A percentile compares a stretch with the other conserved stretches of the same genome.
phyloP scores from a whole-genome alignment of 768 basidiomycete species.

The Rhizopogon salebrosus region DNA sequence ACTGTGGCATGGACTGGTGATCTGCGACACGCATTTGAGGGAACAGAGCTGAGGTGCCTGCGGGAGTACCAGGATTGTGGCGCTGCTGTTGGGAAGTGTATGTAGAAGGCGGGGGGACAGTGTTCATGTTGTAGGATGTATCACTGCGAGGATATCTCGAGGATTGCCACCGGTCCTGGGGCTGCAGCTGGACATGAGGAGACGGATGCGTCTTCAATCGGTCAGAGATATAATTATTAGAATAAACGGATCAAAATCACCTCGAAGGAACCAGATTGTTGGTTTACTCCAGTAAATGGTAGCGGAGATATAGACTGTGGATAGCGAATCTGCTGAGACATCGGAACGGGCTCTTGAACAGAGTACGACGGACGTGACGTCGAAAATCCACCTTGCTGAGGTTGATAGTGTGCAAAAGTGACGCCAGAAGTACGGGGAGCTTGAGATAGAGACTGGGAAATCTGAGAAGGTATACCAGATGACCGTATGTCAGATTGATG shows the following conservation, averaged over 20 bases:
- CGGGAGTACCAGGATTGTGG: constrained; percentile 19
- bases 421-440: constrained; percentile 19
- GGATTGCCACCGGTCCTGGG: constrained; percentile 9
- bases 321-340: constrained; percentile 14
- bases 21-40: constrained; percentile 22
- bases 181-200: constrained; percentile 17
- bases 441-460: constrained; percentile 14
- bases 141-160: constrained; percentile 21
- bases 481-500: constrained; percentile 14
- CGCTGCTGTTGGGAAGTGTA: constrained; percentile 19
- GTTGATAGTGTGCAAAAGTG: constrained; percentile 34
- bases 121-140: constrained; percentile 15
- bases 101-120: constrained; percentile 5
- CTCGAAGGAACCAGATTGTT: constrained; percentile 22
- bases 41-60: constrained; percentile 8
- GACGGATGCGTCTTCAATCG: constrained; percentile 10
- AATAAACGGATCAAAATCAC: constrained; percentile 9
- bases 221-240: constrained; percentile 1
- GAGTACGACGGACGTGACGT: constrained; percentile 27
- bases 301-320: constrained; percentile 9
- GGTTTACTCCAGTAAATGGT: constrained; percentile 9
- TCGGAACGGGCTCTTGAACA: constrained; percentile 12
- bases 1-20: constrained; percentile 17
- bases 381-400: constrained; percentile 31
- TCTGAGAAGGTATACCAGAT: constrained; percentile 8